A percentile compares a stretch with the other conserved stretches of the same genome.
These are phyloP conservation scores for Termitomyces bulborhizus DNA, from an alignment of 768 basidiomycete species.

Conservation along the genomic window DNA sequence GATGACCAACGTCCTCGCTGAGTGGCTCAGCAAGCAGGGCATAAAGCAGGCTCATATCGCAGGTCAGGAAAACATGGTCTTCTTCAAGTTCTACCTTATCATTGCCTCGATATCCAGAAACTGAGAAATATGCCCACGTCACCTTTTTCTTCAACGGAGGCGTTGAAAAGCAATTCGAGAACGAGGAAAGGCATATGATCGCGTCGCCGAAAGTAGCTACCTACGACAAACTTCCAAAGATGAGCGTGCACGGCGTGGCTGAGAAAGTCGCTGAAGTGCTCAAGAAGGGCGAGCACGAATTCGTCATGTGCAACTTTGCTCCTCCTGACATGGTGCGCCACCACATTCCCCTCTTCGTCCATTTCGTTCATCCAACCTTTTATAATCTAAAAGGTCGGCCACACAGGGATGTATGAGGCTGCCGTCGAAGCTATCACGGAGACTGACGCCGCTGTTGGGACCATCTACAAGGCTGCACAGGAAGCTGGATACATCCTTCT, in stretches of 20 bases:
- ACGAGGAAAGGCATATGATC: constrained; percentile 83
- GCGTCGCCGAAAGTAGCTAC: constrained; percentile 92
- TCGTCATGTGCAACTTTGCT: constrained; percentile 97
- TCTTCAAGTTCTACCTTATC: not conserved
- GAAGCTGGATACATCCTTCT: constrained; percentile 82
- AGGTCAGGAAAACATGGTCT: constrained; percentile 31
- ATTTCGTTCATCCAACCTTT: not conserved
- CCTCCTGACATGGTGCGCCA: constrained; percentile 86
- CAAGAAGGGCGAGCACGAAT: constrained; percentile 62
- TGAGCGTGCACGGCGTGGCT: constrained; percentile 85
- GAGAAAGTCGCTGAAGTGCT: constrained; percentile 90
- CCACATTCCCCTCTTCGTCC: not conserved
- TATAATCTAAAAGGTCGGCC: constrained; percentile 59
- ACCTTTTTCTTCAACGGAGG: constrained; percentile 99
- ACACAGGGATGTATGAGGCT: constrained; percentile 88
- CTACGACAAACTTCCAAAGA: constrained; percentile 86
- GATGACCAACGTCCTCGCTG: constrained; percentile 93
- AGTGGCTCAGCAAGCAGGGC: constrained; percentile 78
- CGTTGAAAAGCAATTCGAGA: constrained; percentile 83
- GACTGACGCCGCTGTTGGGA: constrained; percentile 89
- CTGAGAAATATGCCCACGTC: constrained; percentile 97
- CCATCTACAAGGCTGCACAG: constrained; percentile 80
- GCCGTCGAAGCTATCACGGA: constrained; percentile 82
- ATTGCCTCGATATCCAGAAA: constrained; percentile 42
- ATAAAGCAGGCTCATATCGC: constrained; percentile 87